Evolutionary conservation across 1,284 basidiomycete species (phyloP), one percentile per base, ranked within the genome.

Genomic region (Rhodotorula sp.): DNA sequence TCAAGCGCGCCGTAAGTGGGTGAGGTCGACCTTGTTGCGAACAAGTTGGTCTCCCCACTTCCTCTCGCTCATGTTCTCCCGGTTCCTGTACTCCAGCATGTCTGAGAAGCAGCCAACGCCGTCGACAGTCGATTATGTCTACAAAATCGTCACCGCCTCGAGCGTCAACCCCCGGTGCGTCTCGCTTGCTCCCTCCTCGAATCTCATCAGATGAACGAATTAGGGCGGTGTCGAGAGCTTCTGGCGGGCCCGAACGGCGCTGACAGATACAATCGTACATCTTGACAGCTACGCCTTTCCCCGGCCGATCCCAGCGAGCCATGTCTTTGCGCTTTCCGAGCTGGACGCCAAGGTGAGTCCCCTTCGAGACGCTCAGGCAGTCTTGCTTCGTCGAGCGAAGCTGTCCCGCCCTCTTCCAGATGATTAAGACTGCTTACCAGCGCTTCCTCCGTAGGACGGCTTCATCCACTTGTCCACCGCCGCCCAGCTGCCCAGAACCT

Each of bases 381-480:
- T 30, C 9, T 24, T 8, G 19, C 17, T 47, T 4, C 7, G 22
- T 17, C 22, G 32, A 5, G 10, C 53, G 27, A 9, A 17, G 9
- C 77, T 47, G 9, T 39, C 57, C 22, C 51, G 20, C 17, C n/a
- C 29, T 30, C 54, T 30, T 24, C 7, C 2, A 29, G 13, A 44
- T 13, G 36, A 17, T 17, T 8, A 8, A 49, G 11, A n/a, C 13
- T 8, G 17, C 4, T 34, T 56, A 8, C 30, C 24, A 6, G 24
- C 34, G 24, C 11, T 24, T 5, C 53, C 60, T 74, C 9, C 24
- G 30, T 30, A 65, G 71, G 60, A 63, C 75, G 85, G 86, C 27
- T 87, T 86, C 80, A 83, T 89, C 59, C 87, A 89, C 78, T 81
- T 88, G 46, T 88, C 86, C 10, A 85, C 85, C 20, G 83, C 85